Base-by-base conservation (phyloP, 225 moss, liverwort and hornwort species). In the Physcomitrium patens region DNA sequence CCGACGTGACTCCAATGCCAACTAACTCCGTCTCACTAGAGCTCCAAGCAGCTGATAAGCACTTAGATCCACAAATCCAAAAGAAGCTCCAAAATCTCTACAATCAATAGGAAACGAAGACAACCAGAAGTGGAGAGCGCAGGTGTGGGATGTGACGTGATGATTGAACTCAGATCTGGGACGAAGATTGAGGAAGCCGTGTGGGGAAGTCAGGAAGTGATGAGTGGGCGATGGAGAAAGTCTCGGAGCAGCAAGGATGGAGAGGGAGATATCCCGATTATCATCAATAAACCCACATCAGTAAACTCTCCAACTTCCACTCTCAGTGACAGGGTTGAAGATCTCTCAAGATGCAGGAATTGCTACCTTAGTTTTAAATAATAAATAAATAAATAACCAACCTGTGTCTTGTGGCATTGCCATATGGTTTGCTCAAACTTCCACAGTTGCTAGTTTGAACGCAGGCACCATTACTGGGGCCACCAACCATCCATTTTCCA, bases 101-200 rank as follows among this genome's bases (percentile, higher is more conserved):
- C 15, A 26, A 26, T 47, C 6, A n/a, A 9, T 31, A 16, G 9
- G 8, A 60, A 28, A 16, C 61, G 42, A 16, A 10, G 26, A 12
- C 46, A 46, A 71, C 11, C 46, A 24, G 45, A 68, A 27, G 48
- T 16, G n/a, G 27, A 50, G 27, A 6, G 3, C 24, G 2, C 17
- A 17, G 28, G 20, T 49, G 71, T n/a, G 27, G 12, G n/a, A 47
- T 27, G 26, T 59, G 46, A 71, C 3, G 27, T 47, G 71, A 17
- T 44, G 44, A 7, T 37, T 37, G 58, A 46, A 59, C 26, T 17
- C 28, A 74, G 75, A 75, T 75, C 75, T 49, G 37, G 31, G 20
- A 37, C 26, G 58, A 58, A 9, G 37, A 49, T 76, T 18, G 24
- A 41, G 43, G 52, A 43, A 69, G 42, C 43, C 23, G 69, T 37